phyloP scores from a whole-genome alignment of 78 protist species.

The slime mould (Dictyostelium discoideum) region DNA sequence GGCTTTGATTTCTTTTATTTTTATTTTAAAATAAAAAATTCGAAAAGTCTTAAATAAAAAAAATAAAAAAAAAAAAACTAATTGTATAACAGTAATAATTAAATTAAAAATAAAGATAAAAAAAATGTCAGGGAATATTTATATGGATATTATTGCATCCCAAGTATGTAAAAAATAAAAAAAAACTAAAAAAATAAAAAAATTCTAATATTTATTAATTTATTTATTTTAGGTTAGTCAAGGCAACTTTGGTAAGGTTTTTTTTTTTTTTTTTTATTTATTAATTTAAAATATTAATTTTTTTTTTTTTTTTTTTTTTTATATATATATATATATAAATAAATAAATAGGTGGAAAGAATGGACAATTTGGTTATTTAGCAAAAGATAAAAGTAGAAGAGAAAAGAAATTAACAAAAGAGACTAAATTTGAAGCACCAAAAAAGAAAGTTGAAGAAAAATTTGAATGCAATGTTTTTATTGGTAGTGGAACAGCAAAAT shows the following conservation, averaged over 20 bases:
- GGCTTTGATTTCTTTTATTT: too few relatives aligned
- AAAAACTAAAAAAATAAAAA: neutral
- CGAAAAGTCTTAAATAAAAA: too few relatives aligned
- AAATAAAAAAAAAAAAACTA: too few relatives aligned
- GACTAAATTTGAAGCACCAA: neutral
- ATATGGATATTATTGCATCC: neutral
- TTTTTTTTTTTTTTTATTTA: neutral
- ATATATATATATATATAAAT: too few relatives aligned
- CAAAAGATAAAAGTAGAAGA: neutral
- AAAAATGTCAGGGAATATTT: slow-evolving; percentile 16
- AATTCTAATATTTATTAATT: neutral
- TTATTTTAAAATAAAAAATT: too few relatives aligned
- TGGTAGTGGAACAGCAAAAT: neutral
- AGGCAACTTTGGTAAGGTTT: slow-evolving; percentile 9
- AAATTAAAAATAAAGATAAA: neutral
- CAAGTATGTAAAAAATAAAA: neutral
- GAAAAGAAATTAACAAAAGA: neutral
- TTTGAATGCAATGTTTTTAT: neutral
- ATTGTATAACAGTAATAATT: neutral
- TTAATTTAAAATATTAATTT: neutral
- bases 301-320: neutral
- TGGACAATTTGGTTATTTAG: slow-evolving; percentile 24
- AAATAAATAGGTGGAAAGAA: slow-evolving; percentile 24
- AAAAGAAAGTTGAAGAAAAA: neutral
- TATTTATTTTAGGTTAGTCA: neutral